These are phyloP conservation scores for Pseudohyphozyma bogoriensis DNA, from an alignment of 768 basidiomycete species.

Conservation along the genomic window DNA sequence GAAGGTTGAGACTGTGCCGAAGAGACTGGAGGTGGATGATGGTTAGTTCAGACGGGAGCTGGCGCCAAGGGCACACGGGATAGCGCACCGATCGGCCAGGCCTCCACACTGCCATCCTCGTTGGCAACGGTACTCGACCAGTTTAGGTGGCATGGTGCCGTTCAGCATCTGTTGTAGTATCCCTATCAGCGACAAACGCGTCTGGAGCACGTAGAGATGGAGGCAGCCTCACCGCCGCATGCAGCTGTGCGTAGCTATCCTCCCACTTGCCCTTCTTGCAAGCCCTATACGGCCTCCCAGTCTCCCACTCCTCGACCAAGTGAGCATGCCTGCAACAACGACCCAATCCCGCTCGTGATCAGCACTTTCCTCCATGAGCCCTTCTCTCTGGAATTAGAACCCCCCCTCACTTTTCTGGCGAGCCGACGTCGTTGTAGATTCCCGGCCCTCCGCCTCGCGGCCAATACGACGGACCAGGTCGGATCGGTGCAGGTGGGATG, in stretches of 20 bases:
- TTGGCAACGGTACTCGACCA: constrained; percentile 13
- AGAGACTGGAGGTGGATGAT: not conserved
- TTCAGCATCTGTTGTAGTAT: not conserved
- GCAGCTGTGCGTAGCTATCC: constrained; percentile 11
- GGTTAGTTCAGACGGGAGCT: not conserved
- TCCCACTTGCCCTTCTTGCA: constrained; percentile 24
- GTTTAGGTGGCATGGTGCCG: not conserved
- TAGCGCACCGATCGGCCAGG: constrained; percentile 17
- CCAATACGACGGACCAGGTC: no score
- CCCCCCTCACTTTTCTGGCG: no score
- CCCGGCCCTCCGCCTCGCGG: no score
- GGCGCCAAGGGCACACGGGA: not conserved
- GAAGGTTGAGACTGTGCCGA: not conserved
- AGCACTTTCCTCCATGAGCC: no score
- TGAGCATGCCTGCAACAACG: constrained; percentile 21
- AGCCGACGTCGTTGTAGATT: no score
- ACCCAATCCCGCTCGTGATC: no score
- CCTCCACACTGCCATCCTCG: constrained; percentile 16
- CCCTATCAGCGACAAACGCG: not conserved
- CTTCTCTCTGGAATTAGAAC: no score
- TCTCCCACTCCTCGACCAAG: constrained; percentile 19
- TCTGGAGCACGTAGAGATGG: not conserved
- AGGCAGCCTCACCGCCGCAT: not conserved
- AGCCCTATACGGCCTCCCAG: constrained; percentile 2
- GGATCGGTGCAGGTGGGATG: no score